Evolutionary conservation across 257 asterid species (phyloP), one percentile per base, ranked within the genome.

Genomic region (Paulownia fortunei): DNA sequence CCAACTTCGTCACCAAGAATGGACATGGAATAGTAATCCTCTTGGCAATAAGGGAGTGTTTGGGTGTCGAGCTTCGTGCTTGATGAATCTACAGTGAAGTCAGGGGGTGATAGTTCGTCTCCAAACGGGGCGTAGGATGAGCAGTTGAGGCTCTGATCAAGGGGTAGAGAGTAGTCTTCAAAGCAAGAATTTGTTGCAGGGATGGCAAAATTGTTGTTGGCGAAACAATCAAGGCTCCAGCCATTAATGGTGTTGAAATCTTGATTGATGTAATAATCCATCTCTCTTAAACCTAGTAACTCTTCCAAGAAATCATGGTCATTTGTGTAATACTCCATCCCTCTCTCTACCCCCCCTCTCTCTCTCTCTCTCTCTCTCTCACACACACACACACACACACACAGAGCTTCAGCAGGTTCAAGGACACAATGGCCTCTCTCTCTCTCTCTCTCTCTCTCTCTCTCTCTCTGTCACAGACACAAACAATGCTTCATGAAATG

Each of bases 261-360:
- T 55, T 69, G 80, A 71, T 83, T 74, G 15, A 63, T 39, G 67
- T 6, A 61, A 21, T 41, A 71, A 30, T 70, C 79, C 82, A 72
- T 71, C 16, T 78, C 88, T 73, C 86, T 85, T 3, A 84, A 60
- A 11, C 81, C 80, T 23, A 87, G 21, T 26, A 90, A 55, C 63
- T 89, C 97, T 69, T 92, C 92, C 78, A 89, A 76, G 46, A 82
- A 85, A 30, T 81, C 75, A 41, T 83, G 69, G 21, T 85, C 85
- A 27, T 78, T 77, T 23, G 79, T 55, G 80, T 66, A 84, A 47
- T 63, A 82, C 81, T 92, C 96, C 96, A 90, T 90, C 1, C 54
- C 41, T 78, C 68, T 71, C 72, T 23, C 60, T 54, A n/a, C n/a
- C n/a, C n/a, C n/a, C n/a, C n/a, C 54, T 81, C 72, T 79, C 54